Percentiles rank a stretch among this genome's conserved stretches.
Conservation (phyloP, 345 rosid species). For the Citrus medica region DNA sequence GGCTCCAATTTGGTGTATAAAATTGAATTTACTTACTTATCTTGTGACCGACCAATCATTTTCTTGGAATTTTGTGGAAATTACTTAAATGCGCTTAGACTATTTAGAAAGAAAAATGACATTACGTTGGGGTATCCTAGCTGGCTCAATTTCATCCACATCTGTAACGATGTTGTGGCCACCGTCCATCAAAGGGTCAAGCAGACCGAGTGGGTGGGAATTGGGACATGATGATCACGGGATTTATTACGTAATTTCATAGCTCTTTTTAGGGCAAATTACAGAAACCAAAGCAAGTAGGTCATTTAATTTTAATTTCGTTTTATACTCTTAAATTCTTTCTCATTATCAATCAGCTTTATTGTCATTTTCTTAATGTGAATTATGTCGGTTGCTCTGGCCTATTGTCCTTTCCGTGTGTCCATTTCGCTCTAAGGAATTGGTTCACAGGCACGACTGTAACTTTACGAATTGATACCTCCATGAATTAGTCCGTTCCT, state of each 20-base stretch:
- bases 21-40: conserved; percentile 16
- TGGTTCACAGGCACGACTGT: no score
- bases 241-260: neutral
- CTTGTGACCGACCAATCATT: conserved; percentile 32
- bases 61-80: neutral
- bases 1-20: conserved; percentile 12
- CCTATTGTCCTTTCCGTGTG: no score
- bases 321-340: neutral
- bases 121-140: neutral
- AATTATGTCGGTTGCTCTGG: no score
- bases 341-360: neutral
- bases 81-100: neutral
- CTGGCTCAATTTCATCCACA: conserved; percentile 28
- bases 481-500: no score
- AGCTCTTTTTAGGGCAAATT: neutral
- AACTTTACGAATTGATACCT: no score
- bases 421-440: no score
- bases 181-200: conserved; percentile 25
- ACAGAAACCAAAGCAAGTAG: neutral
- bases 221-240: neutral
- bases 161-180: conserved; percentile 10
- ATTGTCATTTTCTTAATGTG: no score
- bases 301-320: no score
- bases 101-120: neutral
- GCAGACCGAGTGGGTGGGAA: neutral